phyloP scores from a whole-genome alignment of 139 green algal genomes.

The Chlorella sp. region DNA sequence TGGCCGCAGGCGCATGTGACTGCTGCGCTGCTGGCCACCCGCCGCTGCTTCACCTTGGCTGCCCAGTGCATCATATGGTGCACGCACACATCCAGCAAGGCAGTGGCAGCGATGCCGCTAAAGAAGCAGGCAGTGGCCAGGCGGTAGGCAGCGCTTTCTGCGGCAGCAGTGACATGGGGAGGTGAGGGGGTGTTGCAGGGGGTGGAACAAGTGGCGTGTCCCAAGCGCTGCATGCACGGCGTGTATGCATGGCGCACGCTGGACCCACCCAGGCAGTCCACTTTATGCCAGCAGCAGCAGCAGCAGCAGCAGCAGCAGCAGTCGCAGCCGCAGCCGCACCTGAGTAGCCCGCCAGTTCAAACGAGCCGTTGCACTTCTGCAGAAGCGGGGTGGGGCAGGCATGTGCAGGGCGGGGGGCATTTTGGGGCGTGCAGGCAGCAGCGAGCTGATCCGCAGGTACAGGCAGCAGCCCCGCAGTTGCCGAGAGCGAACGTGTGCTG shows the following conservation, averaged over 20 bases:
- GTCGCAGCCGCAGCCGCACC: neutral
- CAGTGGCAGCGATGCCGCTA: constrained; percentile 59
- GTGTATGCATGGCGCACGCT: too few species aligned
- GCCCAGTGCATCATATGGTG: constrained; percentile 41
- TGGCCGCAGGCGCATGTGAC: neutral
- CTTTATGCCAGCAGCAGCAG: neutral
- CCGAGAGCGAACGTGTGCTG: too few species aligned
- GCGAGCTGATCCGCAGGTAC: too few species aligned
- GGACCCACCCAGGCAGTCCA: too few species aligned
- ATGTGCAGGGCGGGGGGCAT: too few species aligned
- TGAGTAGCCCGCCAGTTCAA: neutral
- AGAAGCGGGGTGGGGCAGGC: too few species aligned
- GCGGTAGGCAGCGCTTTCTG: constrained; percentile 58
- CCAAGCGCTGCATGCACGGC: too few species aligned
- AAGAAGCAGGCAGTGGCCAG: constrained; percentile 73
- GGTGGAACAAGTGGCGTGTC: too few species aligned
- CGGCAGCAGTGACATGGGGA: neutral
- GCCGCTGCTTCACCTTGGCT: neutral
- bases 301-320: neutral
- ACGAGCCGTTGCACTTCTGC: neutral
- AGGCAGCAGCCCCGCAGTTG: too few species aligned
- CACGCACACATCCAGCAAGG: constrained; percentile 56
- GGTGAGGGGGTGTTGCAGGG: neutral
- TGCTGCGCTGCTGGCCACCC: neutral
- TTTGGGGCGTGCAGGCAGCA: too few species aligned